Evolutionary conservation across 1,284 basidiomycete species (phyloP), one percentile per base, ranked within the genome.

Genomic region (Microbotryum lychnidis-dioicae): DNA sequence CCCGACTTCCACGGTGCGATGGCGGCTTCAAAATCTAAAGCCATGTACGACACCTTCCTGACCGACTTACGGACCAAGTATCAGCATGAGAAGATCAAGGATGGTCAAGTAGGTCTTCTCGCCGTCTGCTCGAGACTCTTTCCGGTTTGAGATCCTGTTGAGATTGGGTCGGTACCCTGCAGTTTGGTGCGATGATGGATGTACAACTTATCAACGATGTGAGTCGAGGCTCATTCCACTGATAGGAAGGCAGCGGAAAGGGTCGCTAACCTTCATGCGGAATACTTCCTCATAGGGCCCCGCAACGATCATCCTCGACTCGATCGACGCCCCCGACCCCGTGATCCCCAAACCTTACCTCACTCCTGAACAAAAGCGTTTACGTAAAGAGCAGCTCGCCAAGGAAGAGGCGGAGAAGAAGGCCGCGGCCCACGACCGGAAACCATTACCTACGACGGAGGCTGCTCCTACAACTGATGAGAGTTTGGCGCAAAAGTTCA

Each of bases 1-100:
- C 70, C 70, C 18, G 70, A 71, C 52, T 71, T 71, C 29, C 70
- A 69, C 44, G 66, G 57, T 29, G 69, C 70, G 14, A 68, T 69
- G 67, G 69, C 63, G 12, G 14, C 59, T 16, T 21, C 3, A 12
- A 27, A 53, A 53, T 25, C 25, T 18, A 61, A 62, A 16, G 29
- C 58, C 9, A 58, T 71, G 57, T 70, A 71, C 25, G 51, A 62
- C 3, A 57, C 54, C 23, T 68, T 71, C 31, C 33, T 70, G 1
- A 37, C 33, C 6, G 66, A 65, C 21, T 50, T 71, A 45, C 37
- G 64, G 14, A 23, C 46, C 21, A 58, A 63, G 44, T 70, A 71
- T 55, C 23, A 60, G 12, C n/a, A 59, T 0, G 65, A 64, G 14
- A 56, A 54, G 55, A 65, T 71, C 21, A 18, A 60, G 5, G 67